phyloP scores from a whole-genome alignment of 1,139 yeast species.

The Zygotorulaspora mrakii region DNA sequence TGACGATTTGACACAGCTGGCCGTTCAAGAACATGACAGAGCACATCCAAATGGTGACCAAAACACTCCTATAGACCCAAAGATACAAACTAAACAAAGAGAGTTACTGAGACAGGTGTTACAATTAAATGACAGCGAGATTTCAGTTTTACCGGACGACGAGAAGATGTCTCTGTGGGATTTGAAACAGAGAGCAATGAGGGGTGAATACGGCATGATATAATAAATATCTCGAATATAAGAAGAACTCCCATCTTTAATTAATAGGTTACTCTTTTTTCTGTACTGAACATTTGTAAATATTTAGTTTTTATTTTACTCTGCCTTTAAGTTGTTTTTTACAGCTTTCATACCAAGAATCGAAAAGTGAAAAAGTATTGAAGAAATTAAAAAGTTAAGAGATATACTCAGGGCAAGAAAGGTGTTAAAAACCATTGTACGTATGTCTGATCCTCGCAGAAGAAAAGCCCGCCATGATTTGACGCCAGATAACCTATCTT shows the following conservation, averaged over 20 bases:
- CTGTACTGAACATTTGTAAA: not conserved
- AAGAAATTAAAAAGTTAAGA: not conserved
- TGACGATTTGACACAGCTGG: slow-evolving; percentile 36
- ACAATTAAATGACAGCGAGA: slow-evolving; percentile 59
- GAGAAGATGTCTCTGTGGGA: slow-evolving; percentile 44
- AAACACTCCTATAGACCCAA: slow-evolving; percentile 39
- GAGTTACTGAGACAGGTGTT: slow-evolving; percentile 54
- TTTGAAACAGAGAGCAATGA: slow-evolving; percentile 35
- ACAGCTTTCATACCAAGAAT: slow-evolving; percentile 4
- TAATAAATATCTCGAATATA: no score
- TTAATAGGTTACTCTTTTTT: no score
- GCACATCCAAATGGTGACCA: slow-evolving; percentile 14
- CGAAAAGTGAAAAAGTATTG: not conserved
- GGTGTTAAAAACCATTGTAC: not conserved
- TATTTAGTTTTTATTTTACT: not conserved
- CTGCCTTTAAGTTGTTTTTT: not conserved
- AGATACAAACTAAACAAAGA: slow-evolving; percentile 48
- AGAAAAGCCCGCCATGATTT: slow-evolving; percentile 31
- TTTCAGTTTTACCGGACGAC: slow-evolving; percentile 55
- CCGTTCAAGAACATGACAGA: slow-evolving; percentile 22
- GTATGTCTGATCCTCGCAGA: slow-evolving; percentile 33
- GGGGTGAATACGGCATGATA: slow-evolving; percentile 36
- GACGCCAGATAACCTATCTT: slow-evolving; percentile 32
- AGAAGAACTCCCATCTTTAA: no score
- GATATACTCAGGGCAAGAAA: no score